Conservation (phyloP, 179 eudicot genomes). For the Pouteria campechiana region DNA sequence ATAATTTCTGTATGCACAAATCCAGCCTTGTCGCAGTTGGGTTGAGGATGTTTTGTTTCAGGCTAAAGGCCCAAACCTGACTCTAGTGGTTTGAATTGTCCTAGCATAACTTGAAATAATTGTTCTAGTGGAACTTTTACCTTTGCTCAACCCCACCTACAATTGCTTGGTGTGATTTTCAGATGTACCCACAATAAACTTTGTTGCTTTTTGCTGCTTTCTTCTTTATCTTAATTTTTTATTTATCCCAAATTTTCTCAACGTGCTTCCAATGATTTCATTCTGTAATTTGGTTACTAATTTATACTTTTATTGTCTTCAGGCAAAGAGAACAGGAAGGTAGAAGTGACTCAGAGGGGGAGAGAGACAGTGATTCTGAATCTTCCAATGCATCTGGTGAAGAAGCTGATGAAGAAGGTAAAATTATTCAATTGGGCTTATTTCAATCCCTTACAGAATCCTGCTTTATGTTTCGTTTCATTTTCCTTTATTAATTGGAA, state of each 20-base stretch:
- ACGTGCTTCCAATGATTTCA: neutral
- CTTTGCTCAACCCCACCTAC: neutral
- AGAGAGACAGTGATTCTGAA: slow-evolving; percentile 19
- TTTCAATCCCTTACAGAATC: too few relatives aligned
- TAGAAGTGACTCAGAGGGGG: slow-evolving; percentile 38
- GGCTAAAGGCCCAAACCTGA: too few relatives aligned
- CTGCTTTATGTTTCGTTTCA: too few relatives aligned
- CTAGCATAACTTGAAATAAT: too few relatives aligned
- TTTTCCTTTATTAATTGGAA: neutral
- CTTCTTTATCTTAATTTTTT: neutral
- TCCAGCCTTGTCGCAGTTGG: too few relatives aligned
- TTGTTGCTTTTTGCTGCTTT: neutral
- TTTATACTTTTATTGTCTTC: slow-evolving; percentile 1
- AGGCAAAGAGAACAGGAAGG: slow-evolving; percentile 41
- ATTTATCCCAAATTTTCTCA: neutral
- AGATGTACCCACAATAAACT: neutral
- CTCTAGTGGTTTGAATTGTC: too few relatives aligned
- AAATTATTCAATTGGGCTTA: too few relatives aligned
- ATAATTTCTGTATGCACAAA: too few relatives aligned
- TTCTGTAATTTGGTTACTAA: neutral
- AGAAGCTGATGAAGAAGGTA: slow-evolving; percentile 17
- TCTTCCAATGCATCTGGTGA: slow-evolving; percentile 22
- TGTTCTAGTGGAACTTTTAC: neutral
- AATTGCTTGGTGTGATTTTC: neutral
- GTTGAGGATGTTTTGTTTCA: too few relatives aligned